Base-by-base conservation (phyloP, 345 rosid genomes). In the Iberis pinnata region DNA sequence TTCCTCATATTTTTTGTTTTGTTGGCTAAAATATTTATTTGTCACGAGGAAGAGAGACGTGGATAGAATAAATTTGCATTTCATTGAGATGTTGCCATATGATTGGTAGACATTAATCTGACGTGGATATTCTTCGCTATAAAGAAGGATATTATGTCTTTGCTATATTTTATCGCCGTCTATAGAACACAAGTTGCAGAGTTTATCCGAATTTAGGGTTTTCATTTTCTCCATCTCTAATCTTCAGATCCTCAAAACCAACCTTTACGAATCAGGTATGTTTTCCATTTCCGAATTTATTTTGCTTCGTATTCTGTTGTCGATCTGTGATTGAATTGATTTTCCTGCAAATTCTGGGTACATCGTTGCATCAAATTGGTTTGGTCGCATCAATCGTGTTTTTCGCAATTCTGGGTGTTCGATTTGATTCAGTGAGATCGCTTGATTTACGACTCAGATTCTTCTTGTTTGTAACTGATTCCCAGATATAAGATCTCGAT, bases 141-240 rank as follows among this genome's bases (percentile, higher is more conserved):
- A 22, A 22, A 22, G 6, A 22, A 22, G n/a, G n/a, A n/a, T n/a
- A n/a, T n/a, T n/a, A n/a, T n/a, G n/a, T n/a, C n/a, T n/a, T n/a
- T n/a, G n/a, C n/a, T n/a, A n/a, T n/a, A n/a, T n/a, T n/a, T 22
- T 22, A 22, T 22, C 25, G 32, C 8, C 32, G 32, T n/a, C n/a
- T n/a, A n/a, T n/a, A 27, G 32, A 27, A 8, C 32, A 27, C 5
- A 27, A 27, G 32, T 27, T 27, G 32, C 32, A 27, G 32, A 27
- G 32, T 27, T 27, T 27, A 27, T 63, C 73, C 55, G 43, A 58
- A 35, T 46, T 58, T 70, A 59, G 70, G 74, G 61, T 64, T 58
- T 37, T 22, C 64, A 26, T 51, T n/a, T 12, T 37, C 14, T 12
- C n/a, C n/a, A 29, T 14, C 49, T 39, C 52, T 9, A 17, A 44